A percentile compares a stretch with the other conserved stretches of the same genome.
Conservation (phyloP, 148 eudicot genomes). For the Cornus suecica region DNA sequence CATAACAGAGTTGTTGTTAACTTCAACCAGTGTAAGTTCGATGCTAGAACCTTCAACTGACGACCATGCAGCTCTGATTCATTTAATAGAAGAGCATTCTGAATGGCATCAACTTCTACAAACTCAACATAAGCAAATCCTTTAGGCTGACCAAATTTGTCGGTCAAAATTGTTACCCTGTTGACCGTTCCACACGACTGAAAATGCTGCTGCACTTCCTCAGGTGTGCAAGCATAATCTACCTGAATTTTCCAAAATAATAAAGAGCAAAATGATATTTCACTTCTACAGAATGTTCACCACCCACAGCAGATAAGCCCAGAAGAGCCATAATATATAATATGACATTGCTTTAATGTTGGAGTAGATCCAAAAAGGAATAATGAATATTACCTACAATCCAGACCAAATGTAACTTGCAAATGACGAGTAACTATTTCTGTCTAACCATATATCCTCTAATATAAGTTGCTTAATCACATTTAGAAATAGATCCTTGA, state of each 20-base stretch:
- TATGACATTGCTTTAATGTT: neutral
- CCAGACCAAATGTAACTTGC: neutral
- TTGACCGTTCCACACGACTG: slow-evolving; percentile 23
- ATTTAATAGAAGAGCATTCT: slow-evolving; percentile 23
- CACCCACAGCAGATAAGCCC: neutral
- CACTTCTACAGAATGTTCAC: neutral
- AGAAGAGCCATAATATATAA: neutral
- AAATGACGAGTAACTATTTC: slow-evolving; percentile 1
- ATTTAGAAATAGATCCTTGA: neutral
- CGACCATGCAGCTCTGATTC: slow-evolving; percentile 29
- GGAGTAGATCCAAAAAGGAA: neutral
- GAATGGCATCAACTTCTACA: slow-evolving; percentile 25
- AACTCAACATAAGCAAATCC: slow-evolving; percentile 29
- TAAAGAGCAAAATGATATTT: neutral
- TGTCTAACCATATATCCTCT: neutral
- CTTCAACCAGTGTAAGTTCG: neutral
- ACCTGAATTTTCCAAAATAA: slow-evolving; percentile 14
- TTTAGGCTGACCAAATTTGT: slow-evolving; percentile 23
- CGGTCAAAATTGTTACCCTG: slow-evolving; percentile 25
- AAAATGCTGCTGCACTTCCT: slow-evolving; percentile 26
- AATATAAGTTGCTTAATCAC: neutral
- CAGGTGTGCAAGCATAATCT: slow-evolving; percentile 28
- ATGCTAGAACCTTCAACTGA: slow-evolving; percentile 20
- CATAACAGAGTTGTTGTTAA: neutral
- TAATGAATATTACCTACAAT: neutral